Conservation (phyloP, 306 rosid genomes). For the Abrus precatorius region DNA sequence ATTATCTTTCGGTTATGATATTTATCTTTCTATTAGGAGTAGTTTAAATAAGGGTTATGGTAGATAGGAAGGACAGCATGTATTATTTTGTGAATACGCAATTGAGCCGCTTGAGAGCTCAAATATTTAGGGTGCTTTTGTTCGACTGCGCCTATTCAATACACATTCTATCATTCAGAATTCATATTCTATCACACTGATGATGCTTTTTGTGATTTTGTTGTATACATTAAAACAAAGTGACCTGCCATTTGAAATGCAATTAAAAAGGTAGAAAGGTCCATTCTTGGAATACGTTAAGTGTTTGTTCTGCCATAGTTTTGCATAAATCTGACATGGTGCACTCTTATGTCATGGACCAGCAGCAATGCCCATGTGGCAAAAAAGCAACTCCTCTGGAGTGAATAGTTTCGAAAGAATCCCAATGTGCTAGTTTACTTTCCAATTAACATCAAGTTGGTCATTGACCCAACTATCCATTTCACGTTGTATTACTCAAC, state of each 20-base stretch:
- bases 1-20: too few species aligned
- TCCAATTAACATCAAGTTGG: conserved; percentile 9
- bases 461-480: background rate
- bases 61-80: too few species aligned
- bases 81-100: too few species aligned
- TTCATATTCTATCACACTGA: too few species aligned
- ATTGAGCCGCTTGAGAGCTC: too few species aligned
- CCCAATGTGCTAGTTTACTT: background rate
- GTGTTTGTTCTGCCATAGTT: background rate
- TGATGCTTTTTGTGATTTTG: background rate
- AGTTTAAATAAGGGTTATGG: too few species aligned
- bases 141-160: too few species aligned
- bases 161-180: too few species aligned
- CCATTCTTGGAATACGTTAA: conserved; percentile 1
- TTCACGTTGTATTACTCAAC: conserved; percentile 9
- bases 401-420: conserved; percentile 3
- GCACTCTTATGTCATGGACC: background rate
- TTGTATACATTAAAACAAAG: background rate
- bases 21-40: too few species aligned
- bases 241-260: conserved; percentile 8
- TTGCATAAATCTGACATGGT: conserved; percentile 2
- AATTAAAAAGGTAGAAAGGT: background rate
- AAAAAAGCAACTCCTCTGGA: background rate
- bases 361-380: background rate
- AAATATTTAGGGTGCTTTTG: too few species aligned